These are phyloP conservation scores for Quercus aquifolioides DNA, from an alignment of 306 rosid genomes.

Conservation along the genomic window DNA sequence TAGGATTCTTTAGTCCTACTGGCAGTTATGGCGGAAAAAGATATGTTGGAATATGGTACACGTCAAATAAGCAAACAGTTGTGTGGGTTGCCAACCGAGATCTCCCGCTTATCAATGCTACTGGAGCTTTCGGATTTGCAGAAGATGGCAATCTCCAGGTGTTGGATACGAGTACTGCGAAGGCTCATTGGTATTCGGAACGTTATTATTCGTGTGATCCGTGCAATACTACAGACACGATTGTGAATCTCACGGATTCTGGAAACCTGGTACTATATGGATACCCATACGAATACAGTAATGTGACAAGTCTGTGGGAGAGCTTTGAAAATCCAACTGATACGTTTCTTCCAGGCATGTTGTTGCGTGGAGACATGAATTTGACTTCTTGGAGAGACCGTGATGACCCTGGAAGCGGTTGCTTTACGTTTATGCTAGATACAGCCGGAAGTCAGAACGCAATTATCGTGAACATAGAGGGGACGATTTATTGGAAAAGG, in stretches of 20 bases:
- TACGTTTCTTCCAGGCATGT: constrained; percentile 52
- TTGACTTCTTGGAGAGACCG: constrained; percentile 31
- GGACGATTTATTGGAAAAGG: constrained; percentile 7
- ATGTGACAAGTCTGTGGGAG: constrained; percentile 26
- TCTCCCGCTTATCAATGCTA: neutral
- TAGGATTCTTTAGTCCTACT: constrained; percentile 32
- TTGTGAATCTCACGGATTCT: constrained; percentile 28
- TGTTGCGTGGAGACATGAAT: too few species aligned
- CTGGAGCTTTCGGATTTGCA: constrained; percentile 14
- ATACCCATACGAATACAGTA: too few species aligned
- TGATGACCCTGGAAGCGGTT: neutral
- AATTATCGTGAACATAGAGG: neutral
- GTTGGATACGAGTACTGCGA: neutral
- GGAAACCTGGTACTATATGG: constrained; percentile 50
- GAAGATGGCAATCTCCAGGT: constrained; percentile 28
- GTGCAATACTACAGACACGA: neutral
- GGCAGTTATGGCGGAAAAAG: neutral
- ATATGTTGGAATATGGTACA: constrained; percentile 41
- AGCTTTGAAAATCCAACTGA: constrained; percentile 44
- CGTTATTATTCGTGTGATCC: neutral
- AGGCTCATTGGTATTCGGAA: neutral
- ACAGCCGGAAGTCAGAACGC: neutral
- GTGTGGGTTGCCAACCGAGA: constrained; percentile 54
- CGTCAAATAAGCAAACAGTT: neutral
- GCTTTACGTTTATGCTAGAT: constrained; percentile 22